Conservation (phyloP, 768 basidiomycete genomes). For the Macrolepiota albuminosa region DNA sequence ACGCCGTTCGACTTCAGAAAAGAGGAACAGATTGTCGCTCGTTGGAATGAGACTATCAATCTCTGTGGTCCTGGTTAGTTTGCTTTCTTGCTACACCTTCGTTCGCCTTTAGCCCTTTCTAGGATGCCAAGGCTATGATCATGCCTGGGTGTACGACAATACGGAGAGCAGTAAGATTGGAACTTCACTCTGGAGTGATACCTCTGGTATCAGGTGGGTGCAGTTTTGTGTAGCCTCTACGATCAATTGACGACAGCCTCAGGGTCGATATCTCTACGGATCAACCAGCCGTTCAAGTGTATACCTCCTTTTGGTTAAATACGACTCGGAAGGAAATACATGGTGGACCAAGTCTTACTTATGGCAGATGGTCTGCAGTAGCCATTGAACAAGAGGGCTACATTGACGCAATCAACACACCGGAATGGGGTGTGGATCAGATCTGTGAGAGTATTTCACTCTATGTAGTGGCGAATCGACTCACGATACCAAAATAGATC, state of each 20-base stretch:
- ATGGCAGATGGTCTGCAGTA: constrained; percentile 38
- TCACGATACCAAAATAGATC: constrained; percentile 23
- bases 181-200: constrained; percentile 41
- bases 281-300: constrained; percentile 49
- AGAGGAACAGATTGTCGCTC: constrained; percentile 25
- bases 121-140: constrained; percentile 48
- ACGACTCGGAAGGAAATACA: constrained; percentile 43
- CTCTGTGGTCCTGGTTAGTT: constrained; percentile 23
- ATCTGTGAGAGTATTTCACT: constrained; percentile 35
- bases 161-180: constrained; percentile 21
- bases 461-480: not conserved
- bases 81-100: not conserved
- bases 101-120: not conserved
- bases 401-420: constrained; percentile 52
- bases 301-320: constrained; percentile 41
- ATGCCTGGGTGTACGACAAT: constrained; percentile 45
- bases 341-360: constrained; percentile 39
- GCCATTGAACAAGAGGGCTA: constrained; percentile 52
- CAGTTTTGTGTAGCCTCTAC: not conserved
- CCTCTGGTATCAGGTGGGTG: constrained; percentile 43
- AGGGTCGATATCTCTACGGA: constrained; percentile 47
- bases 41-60: constrained; percentile 28
- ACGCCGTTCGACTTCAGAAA: constrained; percentile 41
- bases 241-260: not conserved
- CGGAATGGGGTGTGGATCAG: constrained; percentile 49